A percentile compares a stretch with the other conserved stretches of the same genome.
These are phyloP conservation scores for Lepiota brunneoincarnata DNA, from an alignment of 768 basidiomycete genomes.

Conservation along the genomic window DNA sequence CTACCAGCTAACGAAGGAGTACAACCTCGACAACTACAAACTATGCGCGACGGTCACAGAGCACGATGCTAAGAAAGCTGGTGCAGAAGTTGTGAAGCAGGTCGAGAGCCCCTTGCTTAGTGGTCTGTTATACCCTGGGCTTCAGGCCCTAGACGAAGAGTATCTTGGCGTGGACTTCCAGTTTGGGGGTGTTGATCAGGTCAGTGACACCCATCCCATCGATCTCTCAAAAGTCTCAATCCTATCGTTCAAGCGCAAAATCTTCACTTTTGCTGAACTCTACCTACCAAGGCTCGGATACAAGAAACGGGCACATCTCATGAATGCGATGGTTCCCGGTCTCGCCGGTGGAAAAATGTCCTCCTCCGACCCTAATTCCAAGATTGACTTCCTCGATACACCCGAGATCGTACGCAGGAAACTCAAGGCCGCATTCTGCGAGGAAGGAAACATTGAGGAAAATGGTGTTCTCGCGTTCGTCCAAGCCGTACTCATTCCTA, in stretches of 20 bases:
- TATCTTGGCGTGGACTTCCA: slow-evolving; percentile 96
- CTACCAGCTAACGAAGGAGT: slow-evolving; percentile 89
- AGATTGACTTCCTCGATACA: slow-evolving; percentile 95
- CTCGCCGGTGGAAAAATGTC: slow-evolving; percentile 97
- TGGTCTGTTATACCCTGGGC: slow-evolving; percentile 90
- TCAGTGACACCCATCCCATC: slow-evolving; percentile 29
- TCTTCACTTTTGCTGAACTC: slow-evolving; percentile 96
- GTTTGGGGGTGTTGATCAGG: slow-evolving; percentile 97
- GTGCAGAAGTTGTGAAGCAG: slow-evolving; percentile 98
- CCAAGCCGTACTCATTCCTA: slow-evolving; percentile 84
- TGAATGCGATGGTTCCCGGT: slow-evolving; percentile 98
- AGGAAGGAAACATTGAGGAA: slow-evolving; percentile 83
- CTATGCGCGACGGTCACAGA: slow-evolving; percentile 90
- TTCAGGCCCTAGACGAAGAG: slow-evolving; percentile 97
- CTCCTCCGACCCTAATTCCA: slow-evolving; percentile 94
- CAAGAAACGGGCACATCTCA: slow-evolving; percentile 91
- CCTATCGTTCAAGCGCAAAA: slow-evolving; percentile 88
- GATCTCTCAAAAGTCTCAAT: neutral
- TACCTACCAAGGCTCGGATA: slow-evolving; percentile 95
- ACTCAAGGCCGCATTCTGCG: slow-evolving; percentile 90
- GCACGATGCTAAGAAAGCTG: slow-evolving; percentile 97
- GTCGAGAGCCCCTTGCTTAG: slow-evolving; percentile 89
- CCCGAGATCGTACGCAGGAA: slow-evolving; percentile 84
- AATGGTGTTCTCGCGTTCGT: slow-evolving; percentile 90
- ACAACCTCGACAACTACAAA: slow-evolving; percentile 93